phyloP scores from a whole-genome alignment of 164 flowering plant genomes.

The Nymphaea colorata region DNA sequence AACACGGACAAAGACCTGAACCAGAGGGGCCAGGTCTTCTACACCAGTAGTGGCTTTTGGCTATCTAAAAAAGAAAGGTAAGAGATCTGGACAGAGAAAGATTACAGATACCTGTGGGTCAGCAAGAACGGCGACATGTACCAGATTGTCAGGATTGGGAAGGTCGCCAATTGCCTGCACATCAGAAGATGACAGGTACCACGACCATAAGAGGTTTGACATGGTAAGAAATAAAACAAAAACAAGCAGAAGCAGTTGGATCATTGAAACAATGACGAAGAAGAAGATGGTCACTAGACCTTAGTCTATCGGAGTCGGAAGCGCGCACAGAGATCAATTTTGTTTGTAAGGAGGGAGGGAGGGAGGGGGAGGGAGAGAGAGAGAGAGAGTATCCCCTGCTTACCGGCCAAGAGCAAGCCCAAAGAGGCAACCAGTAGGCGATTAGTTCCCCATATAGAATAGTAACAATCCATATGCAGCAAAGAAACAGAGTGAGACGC shows the following conservation, averaged over 20 bases:
- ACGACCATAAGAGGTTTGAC: neutral
- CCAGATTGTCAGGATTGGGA: conserved; percentile 17
- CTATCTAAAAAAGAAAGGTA: neutral
- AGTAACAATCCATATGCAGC: conserved; percentile 43
- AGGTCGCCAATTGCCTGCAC: conserved; percentile 24
- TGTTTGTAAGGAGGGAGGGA: no score
- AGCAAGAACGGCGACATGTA: conserved; percentile 69
- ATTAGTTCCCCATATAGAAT: conserved; percentile 83
- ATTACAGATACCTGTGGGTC: conserved; percentile 71
- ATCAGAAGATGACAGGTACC: neutral
- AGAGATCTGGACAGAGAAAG: neutral
- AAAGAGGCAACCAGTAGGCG: conserved; percentile 52
- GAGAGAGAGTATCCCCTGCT: conserved; percentile 3
- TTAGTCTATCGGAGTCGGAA: neutral
- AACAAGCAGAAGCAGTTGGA: neutral
- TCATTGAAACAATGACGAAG: neutral
- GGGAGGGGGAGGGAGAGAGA: neutral
- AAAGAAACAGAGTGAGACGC: conserved; percentile 41
- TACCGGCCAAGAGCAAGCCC: conserved; percentile 66
- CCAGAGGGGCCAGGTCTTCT: neutral
- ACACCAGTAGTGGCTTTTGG: neutral
- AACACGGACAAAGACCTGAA: neutral
- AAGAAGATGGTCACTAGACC: no score
- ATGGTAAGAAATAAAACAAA: neutral
- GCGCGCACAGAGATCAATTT: no score